phyloP scores from a whole-genome alignment of 768 basidiomycete species.

The Calocera cornea region DNA sequence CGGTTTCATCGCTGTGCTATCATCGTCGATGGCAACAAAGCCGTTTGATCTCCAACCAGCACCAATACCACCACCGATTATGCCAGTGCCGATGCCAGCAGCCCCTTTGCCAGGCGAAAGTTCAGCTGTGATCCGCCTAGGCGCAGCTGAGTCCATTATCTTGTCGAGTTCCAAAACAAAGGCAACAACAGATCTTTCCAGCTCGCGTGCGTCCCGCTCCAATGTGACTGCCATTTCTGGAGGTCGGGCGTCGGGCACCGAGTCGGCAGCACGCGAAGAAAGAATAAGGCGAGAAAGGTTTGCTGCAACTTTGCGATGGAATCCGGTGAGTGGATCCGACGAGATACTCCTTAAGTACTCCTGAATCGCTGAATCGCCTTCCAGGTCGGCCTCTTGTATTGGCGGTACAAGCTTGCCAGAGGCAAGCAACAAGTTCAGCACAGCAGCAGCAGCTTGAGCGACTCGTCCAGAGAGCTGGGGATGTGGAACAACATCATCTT shows the following conservation, averaged over 20 bases:
- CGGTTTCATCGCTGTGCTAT: constrained; percentile 34
- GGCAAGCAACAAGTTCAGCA: background rate
- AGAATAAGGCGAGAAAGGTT: constrained; percentile 81
- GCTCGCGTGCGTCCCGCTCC: constrained; percentile 20
- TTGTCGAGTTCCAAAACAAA: constrained; percentile 21
- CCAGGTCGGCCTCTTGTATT: background rate
- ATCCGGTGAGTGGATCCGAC: constrained; percentile 22
- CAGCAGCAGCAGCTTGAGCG: background rate
- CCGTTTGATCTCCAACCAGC: constrained; percentile 78
- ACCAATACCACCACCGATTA: constrained; percentile 67
- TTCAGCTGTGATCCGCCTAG: constrained; percentile 27
- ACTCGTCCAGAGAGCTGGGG: background rate
- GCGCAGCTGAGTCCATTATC: constrained; percentile 45
- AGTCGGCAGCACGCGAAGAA: constrained; percentile 64
- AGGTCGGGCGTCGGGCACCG: constrained; percentile 17
- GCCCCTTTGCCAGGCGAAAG: constrained; percentile 21
- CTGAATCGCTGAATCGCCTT: background rate
- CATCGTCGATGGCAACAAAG: constrained; percentile 36
- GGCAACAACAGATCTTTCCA: constrained; percentile 19
- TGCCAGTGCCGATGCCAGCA: constrained; percentile 46
- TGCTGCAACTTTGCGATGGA: constrained; percentile 74
- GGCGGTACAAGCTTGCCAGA: background rate
- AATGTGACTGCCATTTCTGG: constrained; percentile 18
- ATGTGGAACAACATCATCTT: background rate
- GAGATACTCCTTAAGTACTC: background rate